Evolutionary conservation across 148 eudicot species (phyloP), one percentile per base, ranked within the genome.

Genomic region (Polygonum maritimum): DNA sequence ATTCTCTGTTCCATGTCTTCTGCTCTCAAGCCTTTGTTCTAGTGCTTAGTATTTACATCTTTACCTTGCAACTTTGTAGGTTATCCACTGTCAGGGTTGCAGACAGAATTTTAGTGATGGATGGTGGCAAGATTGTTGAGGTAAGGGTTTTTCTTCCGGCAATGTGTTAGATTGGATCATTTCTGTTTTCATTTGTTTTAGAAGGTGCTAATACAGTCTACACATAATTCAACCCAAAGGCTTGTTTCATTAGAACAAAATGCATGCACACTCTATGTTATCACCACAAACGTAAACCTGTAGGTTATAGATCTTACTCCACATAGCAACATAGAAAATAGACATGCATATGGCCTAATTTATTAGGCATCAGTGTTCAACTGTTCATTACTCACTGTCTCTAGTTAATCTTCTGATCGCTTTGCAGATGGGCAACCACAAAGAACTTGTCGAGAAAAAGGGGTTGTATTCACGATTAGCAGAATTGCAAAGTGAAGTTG

Each of bases 91-190:
- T 70, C 22, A 39, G 21, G 31, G 31, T 70, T 38, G 74, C 74
- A 3, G 74, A 70, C 74, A 70, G 74, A 40, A 70, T 70, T 16
- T 14, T 70, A 39, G 74, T 70, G 73, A 38, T 70, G 74, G 74
- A 70, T 18, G 47, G 74, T 44, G 74, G 74, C 48, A 70, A 70
- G 48, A 70, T 70, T 70, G 74, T 70, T 44, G 74, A 70, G 74
- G 74, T 70, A 70, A 4, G 38, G 15, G 19, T 33, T 67, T 8
- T 67, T 63, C 12, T 21, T 11, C 12, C 31, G 22, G 9, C 57
- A 51, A n/a, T 2, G n/a, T 16, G 19, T 51, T 15, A 14, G 57
- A 16, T 51, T 51, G 16, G 57, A 51, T 44, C 11, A 44, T 44
- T 44, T 44, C 47, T 44, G 9, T 6, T 44, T 1, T 44, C 47